Evolutionary conservation across 2,329 filamentous ascomycete species (phyloP).

Genomic region (Cryphonectria naterciae): DNA sequence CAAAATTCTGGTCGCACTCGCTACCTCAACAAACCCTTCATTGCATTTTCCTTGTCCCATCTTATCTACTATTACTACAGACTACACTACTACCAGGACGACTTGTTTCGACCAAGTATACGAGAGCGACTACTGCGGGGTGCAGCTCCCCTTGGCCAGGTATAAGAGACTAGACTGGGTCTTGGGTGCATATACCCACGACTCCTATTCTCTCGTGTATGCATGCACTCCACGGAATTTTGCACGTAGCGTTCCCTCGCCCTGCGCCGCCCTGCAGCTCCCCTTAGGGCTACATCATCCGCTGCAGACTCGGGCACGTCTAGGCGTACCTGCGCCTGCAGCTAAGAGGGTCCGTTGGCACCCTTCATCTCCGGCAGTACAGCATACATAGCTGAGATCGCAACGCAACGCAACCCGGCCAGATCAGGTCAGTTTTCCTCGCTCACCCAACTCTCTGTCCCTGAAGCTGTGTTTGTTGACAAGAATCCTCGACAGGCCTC

Average conservation of each 20-base stretch:
- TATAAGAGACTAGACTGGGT: not conserved
- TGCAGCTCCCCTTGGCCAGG: conserved; percentile 1
- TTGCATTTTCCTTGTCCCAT: not conserved
- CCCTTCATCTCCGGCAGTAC: conserved; percentile 24
- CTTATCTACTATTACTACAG: not conserved
- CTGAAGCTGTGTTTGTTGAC: not conserved
- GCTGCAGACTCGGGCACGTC: conserved; percentile 20
- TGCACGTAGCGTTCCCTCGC: conserved; percentile 32
- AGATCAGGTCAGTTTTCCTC: conserved; percentile 10
- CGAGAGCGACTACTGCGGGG: not conserved
- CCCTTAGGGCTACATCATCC: conserved; percentile 37
- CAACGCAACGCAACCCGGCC: not conserved
- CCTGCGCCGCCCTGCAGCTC: conserved; percentile 35
- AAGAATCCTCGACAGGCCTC: conserved; percentile 20
- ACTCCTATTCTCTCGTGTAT: conserved; percentile 37
- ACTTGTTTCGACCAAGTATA: not conserved
- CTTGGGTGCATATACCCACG: not conserved
- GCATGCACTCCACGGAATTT: conserved; percentile 32
- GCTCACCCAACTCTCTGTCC: conserved; percentile 7
- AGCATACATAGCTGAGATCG: conserved; percentile 12
- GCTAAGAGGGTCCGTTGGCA: conserved; percentile 28
- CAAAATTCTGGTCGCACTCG: not conserved
- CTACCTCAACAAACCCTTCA: not conserved
- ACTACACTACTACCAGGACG: not conserved
- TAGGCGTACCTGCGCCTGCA: conserved; percentile 27